Percentiles rank a stretch among this genome's conserved stretches.
Conservation (phyloP, 305 asterid species). For the Fraxinus ornus region DNA sequence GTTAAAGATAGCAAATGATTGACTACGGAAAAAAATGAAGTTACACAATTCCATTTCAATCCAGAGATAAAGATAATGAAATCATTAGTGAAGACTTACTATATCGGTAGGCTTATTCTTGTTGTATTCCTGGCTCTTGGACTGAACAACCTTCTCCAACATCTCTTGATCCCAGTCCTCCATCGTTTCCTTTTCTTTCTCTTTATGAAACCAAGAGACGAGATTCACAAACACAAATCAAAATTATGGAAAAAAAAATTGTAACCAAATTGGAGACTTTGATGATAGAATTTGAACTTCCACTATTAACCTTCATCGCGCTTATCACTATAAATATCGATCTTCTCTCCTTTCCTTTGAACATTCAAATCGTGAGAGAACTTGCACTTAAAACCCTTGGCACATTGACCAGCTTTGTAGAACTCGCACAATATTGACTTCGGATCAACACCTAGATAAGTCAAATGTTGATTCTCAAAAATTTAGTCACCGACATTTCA, state of each 20-base stretch:
- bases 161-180: conserved; percentile 95
- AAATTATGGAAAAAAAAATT: not conserved
- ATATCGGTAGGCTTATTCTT: conserved; percentile 95
- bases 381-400: conserved; percentile 94
- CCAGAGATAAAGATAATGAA: not conserved
- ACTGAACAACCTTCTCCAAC: conserved; percentile 79
- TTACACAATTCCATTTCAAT: not conserved
- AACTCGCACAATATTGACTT: conserved; percentile 89
- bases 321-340: conserved; percentile 79
- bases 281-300: not conserved
- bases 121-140: conserved; percentile 86
- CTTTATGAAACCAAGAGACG: conserved; percentile 17
- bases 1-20: not conserved
- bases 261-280: not conserved
- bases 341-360: conserved; percentile 94
- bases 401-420: conserved; percentile 90
- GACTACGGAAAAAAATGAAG: not conserved
- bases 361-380: conserved; percentile 90
- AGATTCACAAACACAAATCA: conserved; percentile 7
- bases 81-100: conserved; percentile 43
- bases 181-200: conserved; percentile 57
- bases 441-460: conserved; percentile 89
- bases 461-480: not conserved
- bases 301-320: conserved; percentile 71
- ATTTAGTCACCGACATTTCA: not conserved